Evolutionary conservation across 805 yeast species (phyloP), one percentile per base, ranked within the genome.

Genomic region (Ogataea ganodermae): DNA sequence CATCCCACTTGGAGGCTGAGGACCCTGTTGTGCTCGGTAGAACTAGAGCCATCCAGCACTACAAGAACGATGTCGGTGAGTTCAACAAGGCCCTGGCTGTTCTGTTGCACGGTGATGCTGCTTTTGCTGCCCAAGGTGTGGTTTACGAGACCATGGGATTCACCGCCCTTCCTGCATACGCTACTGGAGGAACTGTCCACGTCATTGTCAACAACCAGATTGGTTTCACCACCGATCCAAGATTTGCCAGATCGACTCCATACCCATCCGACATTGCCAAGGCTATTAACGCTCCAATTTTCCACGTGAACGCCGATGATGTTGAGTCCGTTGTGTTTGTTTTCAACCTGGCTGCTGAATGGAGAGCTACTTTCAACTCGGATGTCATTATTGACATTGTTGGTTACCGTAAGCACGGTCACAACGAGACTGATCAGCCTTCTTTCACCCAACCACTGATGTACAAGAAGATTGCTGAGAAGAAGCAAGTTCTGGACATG

Each of bases 381-480:
- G 99, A 94, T 67, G 98, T 90, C 49, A 89, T 94, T 62, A 83
- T 94, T 63, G 99, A 94, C 72, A 84, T 94, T 65, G 97, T 94
- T 65, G 96, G 99, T 70, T 94, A 94, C 87, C 84, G 99, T 75
- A 92, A 91, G 72, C 82, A 94, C 69, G 99, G 99, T 69, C 99
- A 94, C 79, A 94, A 94, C 71, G 99, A 94, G 79, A 94, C 98
- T 56, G 99, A 94, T 74, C 99, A 94, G 77, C 99, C 99, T 50
- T 77, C 96, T 28, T 94, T 94, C 81, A 94, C 99, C 38, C 99
- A 94, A 74, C 99, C 99, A 43, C 74, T 90, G 63, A 94, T 94
- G 99, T 94, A 94, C 79, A 75, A 88, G 69, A 81, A 80, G 74
- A 88, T 94, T 66, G 90, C 92, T 46, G 78, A 87, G 69, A 92